Conservation (phyloP, 208 protist species). For the Leishmania major region DNA sequence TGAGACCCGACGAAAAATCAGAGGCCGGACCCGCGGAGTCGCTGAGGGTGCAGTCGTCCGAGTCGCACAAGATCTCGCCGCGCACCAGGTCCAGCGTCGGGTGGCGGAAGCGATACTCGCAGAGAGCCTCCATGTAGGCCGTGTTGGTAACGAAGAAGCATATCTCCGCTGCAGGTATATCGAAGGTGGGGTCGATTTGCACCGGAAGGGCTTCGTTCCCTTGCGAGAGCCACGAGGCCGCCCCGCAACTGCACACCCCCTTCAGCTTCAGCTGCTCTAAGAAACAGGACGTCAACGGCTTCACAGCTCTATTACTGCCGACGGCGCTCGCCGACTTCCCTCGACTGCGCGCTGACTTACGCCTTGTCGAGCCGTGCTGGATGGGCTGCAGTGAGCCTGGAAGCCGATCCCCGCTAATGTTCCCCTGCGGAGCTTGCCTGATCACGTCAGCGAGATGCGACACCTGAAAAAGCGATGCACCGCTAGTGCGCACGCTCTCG, state of each 20-base stretch:
- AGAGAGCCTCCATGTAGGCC: constrained; percentile 37
- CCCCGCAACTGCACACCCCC: no score
- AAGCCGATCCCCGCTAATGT: constrained; percentile 25
- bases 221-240: background rate
- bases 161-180: background rate
- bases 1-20: background rate
- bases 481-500: constrained; percentile 4
- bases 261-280: background rate
- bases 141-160: constrained; percentile 16
- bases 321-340: background rate
- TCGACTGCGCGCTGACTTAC: constrained; percentile 1
- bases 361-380: background rate
- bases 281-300: background rate
- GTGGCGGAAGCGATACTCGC: constrained; percentile 38
- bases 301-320: background rate
- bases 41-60: background rate
- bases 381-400: constrained; percentile 23
- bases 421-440: constrained; percentile 29
- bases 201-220: background rate
- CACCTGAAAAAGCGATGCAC: constrained; percentile 18
- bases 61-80: constrained; percentile 7
- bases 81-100: constrained; percentile 28
- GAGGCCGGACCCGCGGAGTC: background rate
- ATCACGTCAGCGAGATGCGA: constrained; percentile 14
- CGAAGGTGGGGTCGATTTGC: background rate